phyloP scores from a whole-genome alignment of 306 rosid species.

The Lathyrus oleraceus region DNA sequence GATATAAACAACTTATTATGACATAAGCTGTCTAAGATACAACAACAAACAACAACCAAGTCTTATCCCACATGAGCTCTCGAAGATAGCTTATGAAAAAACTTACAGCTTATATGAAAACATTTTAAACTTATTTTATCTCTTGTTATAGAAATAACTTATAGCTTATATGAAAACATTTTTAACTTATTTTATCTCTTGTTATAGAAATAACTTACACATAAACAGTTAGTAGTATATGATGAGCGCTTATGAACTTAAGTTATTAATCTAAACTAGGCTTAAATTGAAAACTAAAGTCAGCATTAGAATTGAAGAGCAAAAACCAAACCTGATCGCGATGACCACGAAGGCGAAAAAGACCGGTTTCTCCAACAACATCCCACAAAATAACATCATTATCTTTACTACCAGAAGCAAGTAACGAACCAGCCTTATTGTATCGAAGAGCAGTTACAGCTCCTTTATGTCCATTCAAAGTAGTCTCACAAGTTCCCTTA shows the following conservation, averaged over 20 bases:
- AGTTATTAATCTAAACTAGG: not conserved
- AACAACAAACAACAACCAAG: too few relatives aligned
- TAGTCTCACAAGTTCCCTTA: constrained; percentile 73
- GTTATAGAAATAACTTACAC: too few relatives aligned
- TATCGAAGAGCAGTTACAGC: constrained; percentile 80
- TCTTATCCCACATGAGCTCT: not conserved
- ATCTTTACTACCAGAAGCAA: constrained; percentile 96
- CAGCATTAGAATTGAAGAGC: constrained; percentile 8
- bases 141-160: too few relatives aligned
- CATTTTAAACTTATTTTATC: not conserved
- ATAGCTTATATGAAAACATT: not conserved
- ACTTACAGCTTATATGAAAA: not conserved
- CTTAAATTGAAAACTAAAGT: not conserved
- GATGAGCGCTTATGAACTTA: not conserved
- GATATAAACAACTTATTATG: not conserved
- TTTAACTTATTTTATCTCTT: too few relatives aligned
- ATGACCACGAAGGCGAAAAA: constrained; percentile 91
- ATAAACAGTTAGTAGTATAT: not conserved
- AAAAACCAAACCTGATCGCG: constrained; percentile 64
- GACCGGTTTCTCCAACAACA: constrained; percentile 79
- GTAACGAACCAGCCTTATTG: constrained; percentile 70
- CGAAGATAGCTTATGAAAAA: not conserved
- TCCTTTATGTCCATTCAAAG: constrained; percentile 89
- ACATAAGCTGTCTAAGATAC: not conserved
- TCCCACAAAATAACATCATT: constrained; percentile 88